Evolutionary conservation across 2,329 filamentous ascomycete species (phyloP), one percentile per base, ranked within the genome.

Genomic region (Cladosporium sp.): DNA sequence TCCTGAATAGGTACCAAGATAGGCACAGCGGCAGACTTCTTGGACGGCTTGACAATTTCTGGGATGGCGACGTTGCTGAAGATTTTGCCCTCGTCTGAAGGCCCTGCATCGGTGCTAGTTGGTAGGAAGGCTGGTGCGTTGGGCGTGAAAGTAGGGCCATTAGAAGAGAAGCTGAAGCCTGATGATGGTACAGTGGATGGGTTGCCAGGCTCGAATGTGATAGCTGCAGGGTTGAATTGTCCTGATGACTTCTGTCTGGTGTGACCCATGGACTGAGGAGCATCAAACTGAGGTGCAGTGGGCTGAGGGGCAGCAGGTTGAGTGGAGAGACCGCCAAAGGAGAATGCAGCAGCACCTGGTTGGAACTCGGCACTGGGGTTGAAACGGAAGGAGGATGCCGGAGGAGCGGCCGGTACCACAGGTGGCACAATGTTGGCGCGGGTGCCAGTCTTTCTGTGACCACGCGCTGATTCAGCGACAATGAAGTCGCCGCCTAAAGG

Each of bases 391-490:
- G 61, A 64, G 1, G 61, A 24, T n/a, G 51, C 61, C 11, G 36
- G 26, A 24, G 61, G 61, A 15, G 47, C 44, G 30, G 61, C 28
- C 24, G 61, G 36, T 14, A 38, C 61, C 5, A 30, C 24, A 10
- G 61, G 61, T 0, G 94, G 94, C 68, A 90, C 87, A 34, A 96
- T 93, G 73, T 98, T 98, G 71, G 98, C 85, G 71, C 89, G 93
- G 0, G 92, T 92, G 21, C 68, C 66, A 52, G 67, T 74, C 68
- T 72, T 74, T 62, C 72, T 73, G 38, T 70, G 71, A 30, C 47
- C 88, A 61, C 92, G 88, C 68, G 93, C 88, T 68, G 92, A 88
- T 75, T 93, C 88, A 75, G 93, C 91, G 68, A 95, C 70, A 32
- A 68, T 65, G 24, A 68, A 68, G 28, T 69, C 71, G 11, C 60